Conservation (phyloP, 805 yeast species). For the Lipomyces japonicus region DNA sequence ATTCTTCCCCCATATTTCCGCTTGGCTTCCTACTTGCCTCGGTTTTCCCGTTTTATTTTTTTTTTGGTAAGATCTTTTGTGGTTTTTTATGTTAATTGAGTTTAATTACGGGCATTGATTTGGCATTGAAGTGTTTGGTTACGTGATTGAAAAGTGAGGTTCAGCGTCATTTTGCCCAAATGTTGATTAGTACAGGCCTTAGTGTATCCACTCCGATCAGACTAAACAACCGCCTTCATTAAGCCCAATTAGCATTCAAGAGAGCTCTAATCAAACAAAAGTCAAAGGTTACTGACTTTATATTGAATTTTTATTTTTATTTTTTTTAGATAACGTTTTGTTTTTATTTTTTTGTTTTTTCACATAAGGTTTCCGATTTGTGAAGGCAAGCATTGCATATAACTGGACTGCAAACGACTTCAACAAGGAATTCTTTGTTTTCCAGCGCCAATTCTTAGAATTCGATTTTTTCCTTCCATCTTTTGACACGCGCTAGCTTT, state of each 20-base stretch:
- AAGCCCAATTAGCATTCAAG: no score
- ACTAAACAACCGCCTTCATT: no score
- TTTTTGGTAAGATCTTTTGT: background rate
- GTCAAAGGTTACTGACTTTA: background rate
- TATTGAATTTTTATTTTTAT: background rate
- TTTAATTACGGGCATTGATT: conserved; percentile 7
- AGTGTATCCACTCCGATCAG: no score
- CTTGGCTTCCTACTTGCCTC: background rate
- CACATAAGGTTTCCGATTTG: background rate
- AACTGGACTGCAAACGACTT: no score
- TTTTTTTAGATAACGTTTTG: background rate
- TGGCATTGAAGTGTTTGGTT: no score
- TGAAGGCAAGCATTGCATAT: no score
- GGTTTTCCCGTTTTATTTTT: background rate
- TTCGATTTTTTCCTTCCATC: background rate
- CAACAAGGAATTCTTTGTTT: no score
- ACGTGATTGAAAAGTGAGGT: no score
- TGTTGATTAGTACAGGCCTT: no score
- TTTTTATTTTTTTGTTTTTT: background rate
- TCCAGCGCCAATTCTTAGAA: background rate
- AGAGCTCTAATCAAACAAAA: background rate
- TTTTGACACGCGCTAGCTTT: background rate
- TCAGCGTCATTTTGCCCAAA: no score
- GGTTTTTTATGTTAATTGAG: conserved; percentile 5
- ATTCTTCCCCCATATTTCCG: background rate